Base-by-base conservation (phyloP, 2,329 filamentous ascomycete species). In the Fusarium setosum region DNA sequence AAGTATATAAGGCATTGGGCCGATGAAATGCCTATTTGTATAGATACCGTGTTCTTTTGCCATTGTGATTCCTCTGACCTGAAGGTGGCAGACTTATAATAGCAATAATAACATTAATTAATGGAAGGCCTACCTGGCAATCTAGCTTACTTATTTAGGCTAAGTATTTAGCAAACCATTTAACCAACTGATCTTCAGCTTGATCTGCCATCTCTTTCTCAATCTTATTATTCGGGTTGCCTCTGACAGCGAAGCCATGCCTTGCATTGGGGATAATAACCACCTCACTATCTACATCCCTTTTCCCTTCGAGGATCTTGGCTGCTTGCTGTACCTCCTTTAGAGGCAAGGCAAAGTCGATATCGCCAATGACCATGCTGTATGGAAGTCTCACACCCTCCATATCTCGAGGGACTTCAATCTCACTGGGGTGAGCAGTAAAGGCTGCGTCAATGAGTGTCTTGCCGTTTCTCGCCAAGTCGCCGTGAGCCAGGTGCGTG, bases 141-240 rank as follows among this genome's bases (percentile, higher is more conserved):
- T 31, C 26, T 31, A 12, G 15, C 34, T 8, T 18, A 37, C 37
- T 40, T 23, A n/a, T 38, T 26, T 50, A 50, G 12, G 11, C 47
- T 32, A 50, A 38, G 47, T 50, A 15, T 50, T 37, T 50, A 5
- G 31, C 17, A 29, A 50, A 50, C 47, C 47, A 50, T 26, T 21
- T 50, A 50, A 50, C 47, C 21, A 38, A n/a, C 32, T 50, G 47
- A 26, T 50, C 47, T 23, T 50, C 47, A 20, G 47, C 47, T 29
- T 50, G 47, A 38, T 50, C 47, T 20, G 47, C 47, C 47, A 50
- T 50, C 21, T 50, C 47, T 32, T 38, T 50, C 47, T 50, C 47
- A 29, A 50, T 35, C 32, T 50, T 38, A 35, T 50, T 23, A 38
- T 50, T 35, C n/a, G 47, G 47, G 32, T 50, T 50, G 32, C 47